Base-by-base conservation (phyloP, 441 rosid species). In the Monsonia emarginata region DNA sequence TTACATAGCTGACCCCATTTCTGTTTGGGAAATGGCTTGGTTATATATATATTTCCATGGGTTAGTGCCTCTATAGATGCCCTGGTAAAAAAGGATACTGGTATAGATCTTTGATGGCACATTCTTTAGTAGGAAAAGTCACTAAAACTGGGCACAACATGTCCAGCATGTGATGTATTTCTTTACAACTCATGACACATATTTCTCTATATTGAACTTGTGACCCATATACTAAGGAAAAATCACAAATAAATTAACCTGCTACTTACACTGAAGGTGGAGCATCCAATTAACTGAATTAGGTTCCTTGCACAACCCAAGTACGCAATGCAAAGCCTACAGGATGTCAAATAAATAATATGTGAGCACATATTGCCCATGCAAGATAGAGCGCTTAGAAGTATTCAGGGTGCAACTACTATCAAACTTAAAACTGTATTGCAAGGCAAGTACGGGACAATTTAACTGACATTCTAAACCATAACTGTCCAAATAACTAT, bases 291-390 rank as follows among this genome's bases (percentile, higher is more conserved):
- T 77, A 76, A 79, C 57, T 86, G 81, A 81, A 76, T 69, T 54
- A 90, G 89, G 65, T 70, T 77, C 90, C 90, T 78, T 48, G 85
- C 81, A 59, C 87, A 88, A 78, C 84, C 90, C 87, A 83, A 21
- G 72, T 86, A 83, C 64, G 88, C 79, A 80, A 78, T 30, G 71
- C 85, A 89, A 26, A 81, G 78, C 86, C 98, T 93, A 72, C 21
- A 65, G 44, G 74, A 64, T 19, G 34, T 36, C 0, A 64, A 70
- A 62, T 21, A 46, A 65, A 26, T 26, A 61, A 61, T 31, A 28
- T 22, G 19, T 28, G 30, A 70, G 63, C 27, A 70, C 26, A 31
- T 40, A 7, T 25, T 27, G 34, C 28, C 32, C 4, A 3, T 7
- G 24, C 36, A 59, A 26, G 26, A 52, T 52, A 19, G 9, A 19